Base-by-base conservation (phyloP, 1,284 basidiomycete species). In the Xerocomus nothofagi region DNA sequence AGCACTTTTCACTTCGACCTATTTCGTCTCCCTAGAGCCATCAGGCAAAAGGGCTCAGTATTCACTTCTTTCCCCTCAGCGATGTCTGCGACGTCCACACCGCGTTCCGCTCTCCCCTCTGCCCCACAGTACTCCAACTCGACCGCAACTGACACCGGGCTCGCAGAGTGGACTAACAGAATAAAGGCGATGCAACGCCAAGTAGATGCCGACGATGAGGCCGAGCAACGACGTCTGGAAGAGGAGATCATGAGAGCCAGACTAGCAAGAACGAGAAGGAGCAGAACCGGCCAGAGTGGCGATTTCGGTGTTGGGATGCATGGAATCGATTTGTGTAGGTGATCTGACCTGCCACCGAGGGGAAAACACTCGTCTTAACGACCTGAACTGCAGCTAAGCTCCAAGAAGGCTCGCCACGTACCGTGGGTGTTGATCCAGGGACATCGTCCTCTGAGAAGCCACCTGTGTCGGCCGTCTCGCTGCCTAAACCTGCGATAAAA, bases 151-250 rank as follows among this genome's bases (percentile, higher is more conserved):
- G 84, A 86, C 56, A 71, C 74, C 10, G 82, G 80, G 31, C 73
- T 89, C n/a, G 76, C 86, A 17, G 87, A 91, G 66, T 91, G 88
- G 88, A 79, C 87, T 15, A 85, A 72, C 67, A 84, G 77, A 71
- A 88, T 91, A 67, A 86, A 84, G 66, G 85, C 81, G 12, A 69
- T 90, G 63, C 87, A 89, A 64, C 78, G 80, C 47, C 86, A 89
- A 61, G 84, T 89, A 27, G 88, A 91, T 57, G 82, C 82, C 17
- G 84, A 88, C 56, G 87, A 88, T 54, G 87, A 88, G 63, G 78
- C 75, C 6, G 88, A 91, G 59, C 81, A 88, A 58, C 78, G 75
- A 45, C 75, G 80, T 51, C 74, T 91, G 1, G 87, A 90, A 66
- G 80, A 88, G 56, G 88, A 91, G 67, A 91, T 91, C 54, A 76